A percentile compares a stretch with the other conserved stretches of the same genome.
phyloP scores from a whole-genome alignment of 331 rosid genomes.

The Phaseolus coccineus region DNA sequence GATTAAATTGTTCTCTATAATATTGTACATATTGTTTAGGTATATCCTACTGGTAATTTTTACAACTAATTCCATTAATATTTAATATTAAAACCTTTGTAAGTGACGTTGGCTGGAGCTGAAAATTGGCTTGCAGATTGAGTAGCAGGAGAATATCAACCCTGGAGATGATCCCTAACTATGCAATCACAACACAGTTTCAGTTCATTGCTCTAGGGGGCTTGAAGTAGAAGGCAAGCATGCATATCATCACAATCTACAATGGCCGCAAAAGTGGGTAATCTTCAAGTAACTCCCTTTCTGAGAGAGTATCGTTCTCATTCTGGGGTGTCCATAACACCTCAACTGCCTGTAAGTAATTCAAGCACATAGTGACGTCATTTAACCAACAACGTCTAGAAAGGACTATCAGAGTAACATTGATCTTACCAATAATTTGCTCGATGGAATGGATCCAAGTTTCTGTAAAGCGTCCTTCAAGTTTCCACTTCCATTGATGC shows the following conservation, averaged over 20 bases:
- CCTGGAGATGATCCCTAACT: conserved; percentile 36
- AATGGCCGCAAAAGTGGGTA: conserved; percentile 97
- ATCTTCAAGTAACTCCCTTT: conserved; percentile 95
- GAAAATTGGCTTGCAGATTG: conserved; percentile 35
- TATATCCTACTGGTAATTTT: conserved; percentile 40
- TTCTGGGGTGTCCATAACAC: conserved; percentile 99
- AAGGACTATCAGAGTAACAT: background rate
- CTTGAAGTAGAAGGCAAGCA: conserved; percentile 33
- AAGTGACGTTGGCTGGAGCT: conserved; percentile 23
- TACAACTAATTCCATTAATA: conserved; percentile 35
- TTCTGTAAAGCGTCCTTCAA: conserved; percentile 95
- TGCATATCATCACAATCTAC: conserved; percentile 57
- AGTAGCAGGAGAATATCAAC: conserved; percentile 32
- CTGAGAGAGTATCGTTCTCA: conserved; percentile 88
- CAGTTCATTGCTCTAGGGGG: conserved; percentile 39
- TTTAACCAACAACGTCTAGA: conserved; percentile 1
- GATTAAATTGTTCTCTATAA: background rate
- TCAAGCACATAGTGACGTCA: conserved; percentile 13
- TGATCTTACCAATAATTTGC: conserved; percentile 75
- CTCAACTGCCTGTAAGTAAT: conserved; percentile 85
- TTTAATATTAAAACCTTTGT: conserved; percentile 24
- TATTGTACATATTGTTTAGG: conserved; percentile 18
- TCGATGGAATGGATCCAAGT: conserved; percentile 90
- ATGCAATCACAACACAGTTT: conserved; percentile 31
- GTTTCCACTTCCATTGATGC: conserved; percentile 85